Evolutionary conservation across 208 protist species (phyloP).

Genomic region (Naegleria gruberi): DNA sequence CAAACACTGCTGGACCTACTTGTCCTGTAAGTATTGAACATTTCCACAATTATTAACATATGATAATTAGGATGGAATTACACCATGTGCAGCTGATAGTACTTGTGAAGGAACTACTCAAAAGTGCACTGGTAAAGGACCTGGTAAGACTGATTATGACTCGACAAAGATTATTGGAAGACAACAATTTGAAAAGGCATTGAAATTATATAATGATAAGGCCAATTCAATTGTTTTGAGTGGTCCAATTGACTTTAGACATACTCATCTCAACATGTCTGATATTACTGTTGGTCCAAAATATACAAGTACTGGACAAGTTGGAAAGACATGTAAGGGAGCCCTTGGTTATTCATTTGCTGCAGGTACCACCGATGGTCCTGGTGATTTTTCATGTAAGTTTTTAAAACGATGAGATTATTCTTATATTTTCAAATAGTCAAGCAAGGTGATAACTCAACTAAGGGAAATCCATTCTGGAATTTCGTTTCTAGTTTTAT

Average conservation of each 20-base stretch:
- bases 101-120: constrained; percentile 14
- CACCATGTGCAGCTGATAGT: neutral
- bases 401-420: too few species aligned
- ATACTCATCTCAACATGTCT: neutral
- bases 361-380: constrained; percentile 20
- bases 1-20: constrained; percentile 10
- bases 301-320: neutral
- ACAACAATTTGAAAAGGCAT: neutral
- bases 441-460: neutral
- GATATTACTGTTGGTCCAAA: neutral
- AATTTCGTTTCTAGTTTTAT: constrained; percentile 3
- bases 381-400: constrained; percentile 11
- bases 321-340: constrained; percentile 8
- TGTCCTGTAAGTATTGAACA: too few species aligned
- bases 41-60: too few species aligned
- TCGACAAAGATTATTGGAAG: constrained; percentile 10
- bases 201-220: neutral
- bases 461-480: constrained; percentile 20
- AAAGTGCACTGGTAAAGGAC: neutral
- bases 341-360: constrained; percentile 10
- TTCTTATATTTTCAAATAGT: too few species aligned
- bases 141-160: constrained; percentile 2
- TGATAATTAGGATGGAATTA: constrained; percentile 7
- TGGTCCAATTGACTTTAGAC: constrained; percentile 6
- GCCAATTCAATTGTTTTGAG: neutral